These are phyloP conservation scores for Uncinocarpus reesii DNA, from an alignment of 2,329 filamentous ascomycete genomes.

Conservation along the genomic window DNA sequence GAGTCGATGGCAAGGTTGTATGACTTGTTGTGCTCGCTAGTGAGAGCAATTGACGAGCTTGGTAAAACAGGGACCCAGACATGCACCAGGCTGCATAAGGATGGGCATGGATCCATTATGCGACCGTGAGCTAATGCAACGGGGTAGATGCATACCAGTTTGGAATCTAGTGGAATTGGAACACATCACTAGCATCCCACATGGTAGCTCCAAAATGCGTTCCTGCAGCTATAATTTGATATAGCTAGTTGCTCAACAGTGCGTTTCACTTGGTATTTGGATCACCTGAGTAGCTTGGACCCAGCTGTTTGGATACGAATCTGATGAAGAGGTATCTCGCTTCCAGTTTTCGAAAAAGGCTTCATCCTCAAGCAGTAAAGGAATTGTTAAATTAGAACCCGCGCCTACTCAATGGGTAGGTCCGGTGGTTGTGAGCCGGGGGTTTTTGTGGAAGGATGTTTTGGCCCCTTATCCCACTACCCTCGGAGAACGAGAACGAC, in stretches of 20 bases:
- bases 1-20: neutral
- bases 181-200: constrained; percentile 7
- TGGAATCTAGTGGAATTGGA: neutral
- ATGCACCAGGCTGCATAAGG: constrained; percentile 9
- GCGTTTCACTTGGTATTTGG: constrained; percentile 15
- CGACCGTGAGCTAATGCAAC: neutral
- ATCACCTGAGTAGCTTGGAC: constrained; percentile 33
- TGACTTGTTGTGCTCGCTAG: neutral
- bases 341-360: constrained; percentile 29
- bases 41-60: neutral
- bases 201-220: constrained; percentile 7
- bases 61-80: constrained; percentile 1
- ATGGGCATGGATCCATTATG: constrained; percentile 5
- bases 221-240: constrained; percentile 15
- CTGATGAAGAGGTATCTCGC: constrained; percentile 25
- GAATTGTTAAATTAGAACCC: too few relatives aligned
- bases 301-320: constrained; percentile 25
- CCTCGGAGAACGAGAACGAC: neutral
- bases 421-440: too few relatives aligned
- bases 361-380: too few relatives aligned
- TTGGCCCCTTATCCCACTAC: too few relatives aligned
- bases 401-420: too few relatives aligned
- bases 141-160: constrained; percentile 2
- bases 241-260: constrained; percentile 12
- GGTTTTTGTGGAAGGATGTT: too few relatives aligned